Conservation (phyloP, 768 basidiomycete species). For the Boletus vinaceobasis region DNA sequence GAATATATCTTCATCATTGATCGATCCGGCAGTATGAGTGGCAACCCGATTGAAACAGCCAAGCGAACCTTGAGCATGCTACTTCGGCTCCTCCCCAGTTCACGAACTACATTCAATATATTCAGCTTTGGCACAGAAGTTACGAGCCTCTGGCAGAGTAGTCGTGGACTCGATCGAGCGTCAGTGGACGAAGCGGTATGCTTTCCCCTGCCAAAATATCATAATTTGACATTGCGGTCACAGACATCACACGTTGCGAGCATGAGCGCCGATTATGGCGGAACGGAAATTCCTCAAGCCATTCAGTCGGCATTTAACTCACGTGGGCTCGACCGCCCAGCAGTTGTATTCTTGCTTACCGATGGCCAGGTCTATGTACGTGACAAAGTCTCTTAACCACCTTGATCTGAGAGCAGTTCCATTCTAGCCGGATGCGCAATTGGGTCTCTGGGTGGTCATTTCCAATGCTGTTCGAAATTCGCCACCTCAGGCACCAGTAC, state of each 20-base stretch:
- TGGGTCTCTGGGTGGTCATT: conserved; percentile 20
- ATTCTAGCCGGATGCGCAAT: conserved; percentile 10
- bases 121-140: conserved; percentile 44
- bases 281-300: conserved; percentile 49
- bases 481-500: conserved; percentile 32
- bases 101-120: conserved; percentile 52
- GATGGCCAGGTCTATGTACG: conserved; percentile 46
- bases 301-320: conserved; percentile 37
- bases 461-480: conserved; percentile 33
- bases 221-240: conserved; percentile 5
- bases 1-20: conserved; percentile 65
- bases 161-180: conserved; percentile 29
- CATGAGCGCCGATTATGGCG: conserved; percentile 45
- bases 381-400: not conserved
- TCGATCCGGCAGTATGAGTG: conserved; percentile 52
- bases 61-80: conserved; percentile 46
- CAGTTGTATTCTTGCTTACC: conserved; percentile 55
- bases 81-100: conserved; percentile 45
- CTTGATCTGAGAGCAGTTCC: not conserved
- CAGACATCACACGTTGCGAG: conserved; percentile 39
- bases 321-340: conserved; percentile 37
- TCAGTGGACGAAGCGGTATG: conserved; percentile 38
- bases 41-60: conserved; percentile 42
- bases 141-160: conserved; percentile 35
- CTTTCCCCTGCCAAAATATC: not conserved